These are phyloP conservation scores for Buxus sempervirens DNA, from an alignment of 164 flowering plant species.

Conservation along the genomic window DNA sequence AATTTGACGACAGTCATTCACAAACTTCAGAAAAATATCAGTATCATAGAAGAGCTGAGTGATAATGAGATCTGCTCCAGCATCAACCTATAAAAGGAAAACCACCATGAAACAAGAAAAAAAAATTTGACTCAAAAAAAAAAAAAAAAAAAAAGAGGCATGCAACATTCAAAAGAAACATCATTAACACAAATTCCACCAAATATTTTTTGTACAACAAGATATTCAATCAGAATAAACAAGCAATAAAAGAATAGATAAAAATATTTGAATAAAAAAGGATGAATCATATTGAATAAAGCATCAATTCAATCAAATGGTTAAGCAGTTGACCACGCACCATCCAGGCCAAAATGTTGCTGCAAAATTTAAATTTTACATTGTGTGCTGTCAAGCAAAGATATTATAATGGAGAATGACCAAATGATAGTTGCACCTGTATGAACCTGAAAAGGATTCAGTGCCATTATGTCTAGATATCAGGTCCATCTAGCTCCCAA, in stretches of 20 bases:
- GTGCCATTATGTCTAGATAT: too few relatives aligned
- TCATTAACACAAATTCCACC: background rate
- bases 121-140: too few relatives aligned
- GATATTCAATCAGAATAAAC: background rate
- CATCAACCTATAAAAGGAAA: slow-evolving; percentile 66
- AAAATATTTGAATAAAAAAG: background rate
- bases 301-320: background rate
- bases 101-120: slow-evolving; percentile 1
- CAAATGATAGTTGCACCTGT: too few relatives aligned
- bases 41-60: slow-evolving; percentile 96
- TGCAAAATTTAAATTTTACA: background rate
- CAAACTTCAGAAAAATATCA: slow-evolving; percentile 88
- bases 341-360: background rate
- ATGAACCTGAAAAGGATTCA: too few relatives aligned
- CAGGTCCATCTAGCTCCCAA: too few relatives aligned
- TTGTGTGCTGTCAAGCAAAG: background rate
- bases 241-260: background rate
- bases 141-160: background rate
- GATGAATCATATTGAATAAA: background rate
- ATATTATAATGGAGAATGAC: too few relatives aligned
- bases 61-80: slow-evolving; percentile 92
- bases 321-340: background rate
- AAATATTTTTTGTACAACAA: background rate
- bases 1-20: slow-evolving; percentile 90
- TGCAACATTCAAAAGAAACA: background rate